Conservation (phyloP, 164 flowering plant species). For the Liriodendron chinense region DNA sequence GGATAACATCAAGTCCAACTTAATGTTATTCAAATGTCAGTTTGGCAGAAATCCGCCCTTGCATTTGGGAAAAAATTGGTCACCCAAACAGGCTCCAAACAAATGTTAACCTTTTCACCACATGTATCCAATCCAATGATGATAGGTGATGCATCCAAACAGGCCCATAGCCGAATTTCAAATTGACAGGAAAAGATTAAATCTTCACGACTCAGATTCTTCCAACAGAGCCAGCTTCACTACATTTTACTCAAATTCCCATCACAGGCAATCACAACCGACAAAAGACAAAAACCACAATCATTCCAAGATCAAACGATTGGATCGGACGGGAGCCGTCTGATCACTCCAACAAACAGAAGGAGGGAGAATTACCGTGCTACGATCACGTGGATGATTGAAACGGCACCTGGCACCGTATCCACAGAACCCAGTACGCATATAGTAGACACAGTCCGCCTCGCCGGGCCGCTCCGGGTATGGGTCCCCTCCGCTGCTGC, state of each 20-base stretch:
- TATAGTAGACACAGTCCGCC: conserved; percentile 68
- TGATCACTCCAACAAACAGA: neutral
- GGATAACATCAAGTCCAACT: neutral
- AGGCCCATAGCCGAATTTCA: neutral
- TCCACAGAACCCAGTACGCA: conserved; percentile 82
- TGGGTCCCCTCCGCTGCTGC: conserved; percentile 26
- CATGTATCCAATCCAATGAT: too few relatives aligned
- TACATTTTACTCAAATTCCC: neutral
- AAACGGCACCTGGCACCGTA: conserved; percentile 77
- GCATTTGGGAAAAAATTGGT: too few relatives aligned
- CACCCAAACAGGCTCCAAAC: too few relatives aligned
- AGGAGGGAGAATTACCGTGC: conserved; percentile 26
- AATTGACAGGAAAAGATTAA: neutral
- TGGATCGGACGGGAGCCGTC: neutral
- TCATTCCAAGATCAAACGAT: neutral
- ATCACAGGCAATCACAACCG: neutral
- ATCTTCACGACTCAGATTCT: neutral
- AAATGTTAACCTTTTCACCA: too few relatives aligned
- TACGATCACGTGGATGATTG: conserved; percentile 86
- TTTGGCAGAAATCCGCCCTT: neutral
- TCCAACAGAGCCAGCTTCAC: neutral
- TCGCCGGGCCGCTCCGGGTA: conserved; percentile 82
- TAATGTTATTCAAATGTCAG: neutral
- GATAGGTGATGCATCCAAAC: too few relatives aligned
- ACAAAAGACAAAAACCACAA: neutral